Evolutionary conservation across 345 rosid species (phyloP).

Genomic region (Eucalyptus cloeziana): DNA sequence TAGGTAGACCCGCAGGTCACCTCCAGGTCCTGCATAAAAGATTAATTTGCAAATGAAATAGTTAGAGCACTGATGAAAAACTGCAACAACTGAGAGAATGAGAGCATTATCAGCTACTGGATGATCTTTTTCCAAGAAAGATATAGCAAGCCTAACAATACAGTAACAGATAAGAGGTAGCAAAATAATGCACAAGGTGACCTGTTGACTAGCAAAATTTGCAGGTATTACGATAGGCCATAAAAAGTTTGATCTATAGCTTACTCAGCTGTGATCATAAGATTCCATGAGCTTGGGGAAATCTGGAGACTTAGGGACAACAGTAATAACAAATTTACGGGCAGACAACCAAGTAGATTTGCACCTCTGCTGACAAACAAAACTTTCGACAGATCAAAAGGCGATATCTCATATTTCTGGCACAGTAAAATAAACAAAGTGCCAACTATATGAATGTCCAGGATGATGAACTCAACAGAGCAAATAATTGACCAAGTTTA

Average conservation of each 20-base stretch:
- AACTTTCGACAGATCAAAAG: background rate
- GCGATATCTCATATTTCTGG: background rate
- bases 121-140: background rate
- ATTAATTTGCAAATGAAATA: background rate
- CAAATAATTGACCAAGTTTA: background rate
- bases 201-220: background rate
- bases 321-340: background rate
- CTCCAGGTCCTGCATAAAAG: conserved; percentile 46
- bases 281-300: background rate
- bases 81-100: background rate
- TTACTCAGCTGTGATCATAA: background rate
- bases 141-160: background rate
- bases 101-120: background rate
- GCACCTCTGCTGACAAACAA: background rate
- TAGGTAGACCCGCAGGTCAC: conserved; percentile 65
- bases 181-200: background rate
- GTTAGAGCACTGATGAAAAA: background rate
- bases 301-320: background rate
- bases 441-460: background rate
- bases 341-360: background rate
- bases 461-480: background rate
- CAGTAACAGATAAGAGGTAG: background rate
- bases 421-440: background rate
- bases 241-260: background rate
- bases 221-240: background rate